Evolutionary conservation across 176 grass and related monocot species (phyloP).

Genomic region (Puccinellia tenuiflora): DNA sequence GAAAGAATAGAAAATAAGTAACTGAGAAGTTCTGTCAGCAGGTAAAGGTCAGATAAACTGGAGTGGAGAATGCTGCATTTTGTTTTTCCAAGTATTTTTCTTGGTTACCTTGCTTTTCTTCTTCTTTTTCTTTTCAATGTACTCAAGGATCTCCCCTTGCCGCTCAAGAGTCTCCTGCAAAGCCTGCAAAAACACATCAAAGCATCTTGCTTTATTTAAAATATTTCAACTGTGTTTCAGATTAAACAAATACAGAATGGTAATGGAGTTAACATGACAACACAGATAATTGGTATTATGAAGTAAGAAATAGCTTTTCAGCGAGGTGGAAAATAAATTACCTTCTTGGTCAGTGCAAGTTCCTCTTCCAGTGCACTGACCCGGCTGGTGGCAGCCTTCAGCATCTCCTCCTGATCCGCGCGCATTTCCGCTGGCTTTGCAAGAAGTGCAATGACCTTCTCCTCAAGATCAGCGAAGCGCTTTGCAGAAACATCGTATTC

Average conservation of each 20-base stretch:
- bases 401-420: conserved; percentile 65
- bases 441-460: conserved; percentile 57
- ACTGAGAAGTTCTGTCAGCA: neutral
- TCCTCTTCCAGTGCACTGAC: conserved; percentile 70
- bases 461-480: conserved; percentile 73
- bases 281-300: neutral
- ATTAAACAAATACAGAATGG: neutral
- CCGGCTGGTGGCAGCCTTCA: conserved; percentile 69
- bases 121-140: conserved; percentile 91
- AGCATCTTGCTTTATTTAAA: neutral
- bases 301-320: neutral
- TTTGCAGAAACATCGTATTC: conserved; percentile 39
- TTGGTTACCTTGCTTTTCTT: conserved; percentile 67
- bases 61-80: neutral
- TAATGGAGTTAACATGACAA: neutral
- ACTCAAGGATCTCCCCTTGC: conserved; percentile 71
- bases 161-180: conserved; percentile 62
- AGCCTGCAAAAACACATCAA: conserved; percentile 45
- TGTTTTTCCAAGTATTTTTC: neutral
- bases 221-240: neutral
- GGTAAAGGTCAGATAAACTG: neutral
- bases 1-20: neutral
- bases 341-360: conserved; percentile 88
- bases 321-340: conserved; percentile 1
- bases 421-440: conserved; percentile 45